A percentile compares a stretch with the other conserved stretches of the same genome.
phyloP scores from a whole-genome alignment of 495 filamentous ascomycete species.

The Annulohypoxylon maeteangense region DNA sequence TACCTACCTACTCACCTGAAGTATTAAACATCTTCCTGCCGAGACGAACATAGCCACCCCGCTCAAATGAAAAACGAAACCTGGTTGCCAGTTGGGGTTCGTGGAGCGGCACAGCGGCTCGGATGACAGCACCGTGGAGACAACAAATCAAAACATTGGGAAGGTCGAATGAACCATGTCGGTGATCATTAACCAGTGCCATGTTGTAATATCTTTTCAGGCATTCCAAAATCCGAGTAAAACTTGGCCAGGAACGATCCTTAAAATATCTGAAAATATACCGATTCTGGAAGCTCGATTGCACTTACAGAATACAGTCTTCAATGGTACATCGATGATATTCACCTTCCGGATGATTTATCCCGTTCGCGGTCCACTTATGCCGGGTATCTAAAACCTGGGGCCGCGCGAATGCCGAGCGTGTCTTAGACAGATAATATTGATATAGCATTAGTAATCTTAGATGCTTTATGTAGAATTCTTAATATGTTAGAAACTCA shows the following conservation, averaged over 20 bases:
- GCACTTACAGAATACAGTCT: background rate
- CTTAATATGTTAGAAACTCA: background rate
- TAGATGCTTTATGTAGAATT: background rate
- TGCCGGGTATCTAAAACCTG: constrained; percentile 21
- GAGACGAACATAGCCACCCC: constrained; percentile 32
- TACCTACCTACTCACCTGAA: background rate
- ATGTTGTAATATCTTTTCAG: background rate
- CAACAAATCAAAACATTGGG: background rate
- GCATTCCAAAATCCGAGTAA: constrained; percentile 19
- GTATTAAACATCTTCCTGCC: constrained; percentile 37
- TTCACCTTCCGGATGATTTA: constrained; percentile 18
- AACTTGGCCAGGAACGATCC: constrained; percentile 4
- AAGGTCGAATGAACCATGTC: constrained; percentile 21
- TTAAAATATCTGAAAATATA: constrained; percentile 15
- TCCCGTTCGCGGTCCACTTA: constrained; percentile 24
- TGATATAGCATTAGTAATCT: constrained; percentile 6
- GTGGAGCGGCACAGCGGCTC: constrained; percentile 16
- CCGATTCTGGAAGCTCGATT: background rate
- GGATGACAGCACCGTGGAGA: constrained; percentile 26
- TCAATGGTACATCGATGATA: background rate
- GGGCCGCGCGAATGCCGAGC: constrained; percentile 17
- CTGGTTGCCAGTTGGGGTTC: constrained; percentile 3
- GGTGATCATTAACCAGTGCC: constrained; percentile 9
- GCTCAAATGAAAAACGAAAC: constrained; percentile 13
- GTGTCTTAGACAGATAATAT: background rate